Evolutionary conservation across 441 rosid species (phyloP), one percentile per base, ranked within the genome.

Genomic region (Populus hybrid): DNA sequence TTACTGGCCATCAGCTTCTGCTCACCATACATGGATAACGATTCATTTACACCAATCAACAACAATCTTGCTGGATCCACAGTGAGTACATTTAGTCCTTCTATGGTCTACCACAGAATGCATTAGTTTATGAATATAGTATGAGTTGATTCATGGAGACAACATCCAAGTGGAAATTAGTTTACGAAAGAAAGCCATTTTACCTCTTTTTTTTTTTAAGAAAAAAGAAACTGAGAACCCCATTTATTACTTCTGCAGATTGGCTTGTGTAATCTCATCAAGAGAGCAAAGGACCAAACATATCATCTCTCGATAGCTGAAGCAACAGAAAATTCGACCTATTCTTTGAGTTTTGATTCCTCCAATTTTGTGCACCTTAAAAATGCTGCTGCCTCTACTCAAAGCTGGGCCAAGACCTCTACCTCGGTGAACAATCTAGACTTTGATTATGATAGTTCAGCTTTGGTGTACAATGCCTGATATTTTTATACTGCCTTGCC

Each of bases 1-100:
- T 81, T 93, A 85, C 95, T 97, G 76, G 99, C 98, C 81, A 90
- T 94, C 85, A 89, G 89, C 89, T 94, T 97, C 87, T 84, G 87
- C 85, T 87, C 85, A 28, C 87, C 92, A 75, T 84, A 53, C 68
- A 32, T 77, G 14, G 92, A 88, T 74, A 90, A 84, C 36, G 77
- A 78, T 72, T 84, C 93, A 12, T 83, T 81, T 82, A 57, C 86
- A 63, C 92, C 89, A 10, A 79, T 92, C 82, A 97, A 90, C 86
- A 57, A 71, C 64, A 90, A 93, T 81, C 94, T 97, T 69, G 93
- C 72, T 10, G 97, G 99, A 78, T 92, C 97, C 20, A 86, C 46
- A 10, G 46, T 93, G 83, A 86, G 94, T 84, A 69, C 64, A 32
- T 69, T 20, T 38, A 26, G 73, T 78, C 70, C 59, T 76, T 77